These are phyloP conservation scores for Cucurbita maxima DNA, from an alignment of 306 rosid genomes.

Conservation along the genomic window DNA sequence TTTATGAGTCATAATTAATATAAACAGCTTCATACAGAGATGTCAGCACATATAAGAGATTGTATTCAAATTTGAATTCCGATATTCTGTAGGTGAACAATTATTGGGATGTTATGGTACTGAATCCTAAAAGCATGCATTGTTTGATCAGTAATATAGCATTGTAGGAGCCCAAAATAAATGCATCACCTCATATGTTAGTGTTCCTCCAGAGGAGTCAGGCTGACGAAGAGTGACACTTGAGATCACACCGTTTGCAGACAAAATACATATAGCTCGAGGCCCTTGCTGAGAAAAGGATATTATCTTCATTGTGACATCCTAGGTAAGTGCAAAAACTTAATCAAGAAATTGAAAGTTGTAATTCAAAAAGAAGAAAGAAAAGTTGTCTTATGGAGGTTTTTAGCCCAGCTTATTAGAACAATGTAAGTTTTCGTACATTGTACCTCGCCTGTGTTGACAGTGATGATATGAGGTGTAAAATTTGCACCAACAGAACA, in stretches of 20 bases:
- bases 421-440: neutral
- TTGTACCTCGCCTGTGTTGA: constrained; percentile 80
- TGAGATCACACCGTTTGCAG: constrained; percentile 86
- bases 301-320: constrained; percentile 88
- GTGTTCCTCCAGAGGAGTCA: constrained; percentile 69
- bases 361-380: neutral
- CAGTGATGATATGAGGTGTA: constrained; percentile 86
- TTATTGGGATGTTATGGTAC: neutral
- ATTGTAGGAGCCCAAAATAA: neutral
- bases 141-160: neutral
- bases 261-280: constrained; percentile 74
- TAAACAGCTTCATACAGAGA: neutral
- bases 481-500: constrained; percentile 86
- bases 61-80: neutral
- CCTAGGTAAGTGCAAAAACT: constrained; percentile 31
- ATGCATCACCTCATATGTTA: constrained; percentile 63
- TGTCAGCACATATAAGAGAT: neutral
- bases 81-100: neutral
- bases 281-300: constrained; percentile 99
- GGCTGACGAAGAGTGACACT: constrained; percentile 94
- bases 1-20: neutral
- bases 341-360: neutral
- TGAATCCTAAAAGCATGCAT: neutral
- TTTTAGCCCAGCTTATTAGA: neutral
- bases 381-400: neutral